Percentiles rank a stretch among this genome's conserved stretches.
These are phyloP conservation scores for Apiospora marii DNA, from an alignment of 2,329 filamentous ascomycete genomes.

Conservation along the genomic window DNA sequence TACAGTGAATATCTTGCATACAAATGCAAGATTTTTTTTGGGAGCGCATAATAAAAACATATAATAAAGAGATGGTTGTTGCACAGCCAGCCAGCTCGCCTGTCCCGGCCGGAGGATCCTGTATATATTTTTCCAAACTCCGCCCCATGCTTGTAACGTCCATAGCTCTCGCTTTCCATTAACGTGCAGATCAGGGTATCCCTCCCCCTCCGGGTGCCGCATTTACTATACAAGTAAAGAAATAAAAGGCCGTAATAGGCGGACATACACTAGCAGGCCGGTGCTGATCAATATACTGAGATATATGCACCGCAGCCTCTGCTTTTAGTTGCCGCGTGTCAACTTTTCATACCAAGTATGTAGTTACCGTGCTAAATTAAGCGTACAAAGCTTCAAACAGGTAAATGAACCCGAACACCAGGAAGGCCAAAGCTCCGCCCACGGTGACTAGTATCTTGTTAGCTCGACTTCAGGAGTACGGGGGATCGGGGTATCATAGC, in stretches of 20 bases:
- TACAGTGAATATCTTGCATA: neutral
- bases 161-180: conserved; percentile 7
- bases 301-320: neutral
- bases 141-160: conserved; percentile 23
- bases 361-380: conserved; percentile 39
- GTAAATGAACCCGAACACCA: conserved; percentile 92
- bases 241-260: conserved; percentile 17
- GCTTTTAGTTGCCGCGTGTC: neutral
- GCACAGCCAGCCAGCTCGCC: conserved; percentile 11
- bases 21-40: neutral
- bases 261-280: neutral
- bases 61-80: neutral
- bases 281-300: neutral
- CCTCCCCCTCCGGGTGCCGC: conserved; percentile 4
- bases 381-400: conserved; percentile 78
- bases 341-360: neutral
- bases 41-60: neutral
- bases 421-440: conserved; percentile 88
- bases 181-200: conserved; percentile 16
- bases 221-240: conserved; percentile 18
- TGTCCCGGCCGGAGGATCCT: conserved; percentile 9
- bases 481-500: neutral
- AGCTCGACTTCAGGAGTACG: neutral
- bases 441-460: conserved; percentile 73
- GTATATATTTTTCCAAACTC: conserved; percentile 23